Conservation (phyloP, 1,284 basidiomycete species). For the Wallemia ichthyophaga region DNA sequence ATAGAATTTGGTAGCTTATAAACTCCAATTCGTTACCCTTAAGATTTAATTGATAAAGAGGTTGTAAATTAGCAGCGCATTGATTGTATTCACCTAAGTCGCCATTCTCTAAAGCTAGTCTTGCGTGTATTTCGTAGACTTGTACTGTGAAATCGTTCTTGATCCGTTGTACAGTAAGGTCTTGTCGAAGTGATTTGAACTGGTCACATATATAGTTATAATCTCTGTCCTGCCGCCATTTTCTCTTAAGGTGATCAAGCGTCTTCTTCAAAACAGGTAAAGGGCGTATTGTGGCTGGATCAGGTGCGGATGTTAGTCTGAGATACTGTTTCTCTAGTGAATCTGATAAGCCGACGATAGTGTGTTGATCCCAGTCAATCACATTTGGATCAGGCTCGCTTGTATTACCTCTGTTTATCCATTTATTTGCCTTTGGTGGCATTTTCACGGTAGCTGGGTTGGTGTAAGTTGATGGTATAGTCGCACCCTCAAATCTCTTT, state of each 20-base stretch:
- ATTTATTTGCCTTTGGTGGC: background rate
- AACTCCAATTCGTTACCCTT: constrained; percentile 79
- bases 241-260: constrained; percentile 53
- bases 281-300: constrained; percentile 34
- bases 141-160: constrained; percentile 94
- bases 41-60: constrained; percentile 73
- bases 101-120: constrained; percentile 85
- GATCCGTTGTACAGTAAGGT: constrained; percentile 91
- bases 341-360: constrained; percentile 68
- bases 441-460: background rate
- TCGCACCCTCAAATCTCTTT: background rate
- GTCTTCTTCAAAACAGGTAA: constrained; percentile 57
- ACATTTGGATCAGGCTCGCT: constrained; percentile 36
- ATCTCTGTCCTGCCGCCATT: constrained; percentile 55
- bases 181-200: constrained; percentile 90
- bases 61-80: constrained; percentile 71
- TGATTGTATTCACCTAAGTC: constrained; percentile 99
- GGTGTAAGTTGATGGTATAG: background rate
- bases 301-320: constrained; percentile 47
- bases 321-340: constrained; percentile 89
- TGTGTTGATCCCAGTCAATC: constrained; percentile 81
- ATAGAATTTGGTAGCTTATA: constrained; percentile 85
- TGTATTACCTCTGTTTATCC: background rate
- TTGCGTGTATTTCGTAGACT: constrained; percentile 93
- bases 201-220: constrained; percentile 92